Base-by-base conservation (phyloP, 2,329 filamentous ascomycete species). In the Aspergillus japonicus region DNA sequence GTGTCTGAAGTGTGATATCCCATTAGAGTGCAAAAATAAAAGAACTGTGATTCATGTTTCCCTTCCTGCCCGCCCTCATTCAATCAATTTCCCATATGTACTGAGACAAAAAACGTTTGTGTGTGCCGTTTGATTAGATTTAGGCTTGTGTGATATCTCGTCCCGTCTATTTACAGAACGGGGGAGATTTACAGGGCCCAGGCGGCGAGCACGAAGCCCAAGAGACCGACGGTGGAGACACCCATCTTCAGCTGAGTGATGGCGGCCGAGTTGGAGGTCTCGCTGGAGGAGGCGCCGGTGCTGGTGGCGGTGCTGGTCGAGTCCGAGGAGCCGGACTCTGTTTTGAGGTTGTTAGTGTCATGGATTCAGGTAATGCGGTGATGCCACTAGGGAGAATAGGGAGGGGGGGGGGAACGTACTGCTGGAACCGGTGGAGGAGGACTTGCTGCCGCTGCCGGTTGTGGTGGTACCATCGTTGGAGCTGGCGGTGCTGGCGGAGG, bases 161-260 rank as follows among this genome's bases (percentile, higher is more conserved):
- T 16, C 14, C 12, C 21, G 26, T 49, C 5, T 14, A 14, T 21
- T 23, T 23, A 23, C 23, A 23, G 24, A 49, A 10, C 21, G 23
- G 21, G 5, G 5, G 23, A n/a, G 16, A 29, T 58, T 73, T 70
- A 78, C 64, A 78, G 70, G 66, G 71, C 73, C 57, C 75, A 72
- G 49, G 73, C 71, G 57, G 73, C 75, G 53, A 75, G 57, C 14
- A 75, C 61, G 50, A 77, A 64, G 39, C 75, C 75, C 16, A 75
- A 49, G 24, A 76, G 57, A 47, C 74, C 71, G 47, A 69, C 73
- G 24, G 71, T 67, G 26, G 73, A 76, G 53, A 67, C 70, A 50
- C 73, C 70, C 10, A 75, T 57, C 59, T 73, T 68, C 44, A 71
- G 26, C 60, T 71, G 56, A 19, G 54, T 52, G 31, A 60, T 61